Conservation (phyloP, 352 stramenopile genomes). For the Phytopythium oedochilum region DNA sequence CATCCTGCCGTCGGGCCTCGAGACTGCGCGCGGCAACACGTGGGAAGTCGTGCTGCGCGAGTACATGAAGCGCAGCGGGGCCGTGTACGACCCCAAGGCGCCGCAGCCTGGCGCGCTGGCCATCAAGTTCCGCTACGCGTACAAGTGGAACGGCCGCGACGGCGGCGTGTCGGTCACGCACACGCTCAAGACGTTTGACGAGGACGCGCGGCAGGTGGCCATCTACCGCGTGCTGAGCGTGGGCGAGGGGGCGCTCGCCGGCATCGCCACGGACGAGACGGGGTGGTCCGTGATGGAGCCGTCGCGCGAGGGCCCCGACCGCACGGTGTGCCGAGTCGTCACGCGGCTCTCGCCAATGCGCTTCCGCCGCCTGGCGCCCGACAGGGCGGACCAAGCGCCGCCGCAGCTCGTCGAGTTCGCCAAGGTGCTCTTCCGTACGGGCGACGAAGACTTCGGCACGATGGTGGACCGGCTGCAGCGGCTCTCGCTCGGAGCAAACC, state of each 20-base stretch:
- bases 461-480: constrained; percentile 1
- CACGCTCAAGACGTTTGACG: neutral
- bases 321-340: neutral
- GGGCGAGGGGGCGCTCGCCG: constrained; percentile 22
- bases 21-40: constrained; percentile 12
- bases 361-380: neutral
- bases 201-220: constrained; percentile 15
- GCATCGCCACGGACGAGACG: constrained; percentile 19
- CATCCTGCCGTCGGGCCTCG: constrained; percentile 9
- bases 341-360: neutral
- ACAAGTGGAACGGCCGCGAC: neutral
- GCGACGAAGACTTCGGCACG: constrained; percentile 3
- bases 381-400: neutral
- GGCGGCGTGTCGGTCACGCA: neutral
- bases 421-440: neutral
- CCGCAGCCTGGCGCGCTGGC: constrained; percentile 18
- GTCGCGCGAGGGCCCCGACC: neutral
- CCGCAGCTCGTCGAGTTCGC: constrained; percentile 4
- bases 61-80: constrained; percentile 8
- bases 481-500: neutral
- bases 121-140: constrained; percentile 14
- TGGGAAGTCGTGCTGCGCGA: constrained; percentile 16
- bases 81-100: constrained; percentile 9
- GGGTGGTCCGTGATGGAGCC: constrained; percentile 5
- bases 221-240: constrained; percentile 24